Conservation (phyloP, 140 eudicot species). For the Eryngium alpinum region DNA sequence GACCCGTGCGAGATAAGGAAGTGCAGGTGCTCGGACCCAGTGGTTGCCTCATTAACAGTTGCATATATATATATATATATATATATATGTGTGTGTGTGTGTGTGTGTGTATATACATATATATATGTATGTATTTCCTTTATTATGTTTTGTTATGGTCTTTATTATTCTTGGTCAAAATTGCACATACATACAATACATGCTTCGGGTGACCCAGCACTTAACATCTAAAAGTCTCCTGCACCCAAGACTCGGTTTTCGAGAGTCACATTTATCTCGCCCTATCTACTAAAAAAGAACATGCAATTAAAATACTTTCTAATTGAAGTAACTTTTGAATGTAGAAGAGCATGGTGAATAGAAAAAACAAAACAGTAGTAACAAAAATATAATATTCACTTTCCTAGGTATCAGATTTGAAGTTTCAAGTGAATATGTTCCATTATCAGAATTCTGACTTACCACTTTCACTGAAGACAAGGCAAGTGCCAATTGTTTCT, state of each 20-base stretch:
- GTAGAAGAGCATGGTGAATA: neutral
- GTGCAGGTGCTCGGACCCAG: too few species aligned
- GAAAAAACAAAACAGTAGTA: neutral
- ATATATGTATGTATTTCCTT: too few species aligned
- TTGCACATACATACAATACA: too few species aligned
- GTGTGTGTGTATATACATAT: too few species aligned
- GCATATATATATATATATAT: too few species aligned
- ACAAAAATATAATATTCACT: neutral
- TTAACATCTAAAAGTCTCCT: too few species aligned
- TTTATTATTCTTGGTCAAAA: too few species aligned
- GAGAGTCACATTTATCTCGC: neutral
- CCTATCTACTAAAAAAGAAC: neutral
- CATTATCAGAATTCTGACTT: constrained; percentile 12
- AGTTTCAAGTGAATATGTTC: neutral
- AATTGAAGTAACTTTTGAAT: neutral
- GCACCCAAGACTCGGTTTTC: neutral
- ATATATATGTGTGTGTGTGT: too few species aligned
- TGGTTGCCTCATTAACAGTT: too few species aligned
- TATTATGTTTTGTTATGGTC: too few species aligned
- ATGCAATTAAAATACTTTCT: neutral
- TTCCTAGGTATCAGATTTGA: neutral
- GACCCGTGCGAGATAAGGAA: too few species aligned
- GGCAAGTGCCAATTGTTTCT: constrained; percentile 74
- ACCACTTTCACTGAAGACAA: constrained; percentile 68
- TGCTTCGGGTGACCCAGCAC: too few species aligned